A percentile compares a stretch with the other conserved stretches of the same genome.
Conservation (phyloP, 805 yeast genomes). For the Vanderwaltozyma tropicalis region DNA sequence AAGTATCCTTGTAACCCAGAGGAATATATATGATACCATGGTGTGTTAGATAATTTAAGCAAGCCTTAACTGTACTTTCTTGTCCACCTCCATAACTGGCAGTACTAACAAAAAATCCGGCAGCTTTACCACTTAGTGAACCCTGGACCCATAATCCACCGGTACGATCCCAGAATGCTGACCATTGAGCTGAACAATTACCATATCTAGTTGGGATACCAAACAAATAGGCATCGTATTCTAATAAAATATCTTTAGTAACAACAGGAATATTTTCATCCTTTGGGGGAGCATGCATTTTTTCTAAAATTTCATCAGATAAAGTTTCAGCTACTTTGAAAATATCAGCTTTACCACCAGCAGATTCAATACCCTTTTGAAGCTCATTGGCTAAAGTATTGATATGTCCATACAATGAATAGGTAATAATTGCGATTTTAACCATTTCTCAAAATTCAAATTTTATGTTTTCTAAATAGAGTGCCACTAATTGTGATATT, state of each 20-base stretch:
- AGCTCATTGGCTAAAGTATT: constrained; percentile 56
- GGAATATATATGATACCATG: constrained; percentile 76
- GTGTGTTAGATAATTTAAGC: constrained; percentile 54
- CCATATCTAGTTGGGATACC: constrained; percentile 83
- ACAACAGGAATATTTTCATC: constrained; percentile 47
- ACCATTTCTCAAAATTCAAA: constrained; percentile 14
- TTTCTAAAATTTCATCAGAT: constrained; percentile 43
- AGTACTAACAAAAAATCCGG: constrained; percentile 64
- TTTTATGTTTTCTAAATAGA: not conserved
- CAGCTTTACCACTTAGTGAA: constrained; percentile 60
- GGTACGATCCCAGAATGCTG: constrained; percentile 66
- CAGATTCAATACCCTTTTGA: constrained; percentile 56
- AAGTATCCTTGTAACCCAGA: constrained; percentile 57
- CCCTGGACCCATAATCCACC: constrained; percentile 77
- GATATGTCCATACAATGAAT: constrained; percentile 76
- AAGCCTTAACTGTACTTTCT: constrained; percentile 57
- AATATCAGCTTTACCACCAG: constrained; percentile 62
- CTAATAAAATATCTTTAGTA: constrained; percentile 41
- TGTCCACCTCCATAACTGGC: constrained; percentile 74
- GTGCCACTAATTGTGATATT: no score
- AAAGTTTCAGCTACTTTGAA: constrained; percentile 75
- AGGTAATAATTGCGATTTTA: constrained; percentile 44
- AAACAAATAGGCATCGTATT: constrained; percentile 65
- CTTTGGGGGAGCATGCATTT: constrained; percentile 60
- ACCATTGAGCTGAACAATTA: constrained; percentile 65